These are phyloP conservation scores for Jamesozyma rosinii DNA, from an alignment of 805 yeast genomes.

Conservation along the genomic window DNA sequence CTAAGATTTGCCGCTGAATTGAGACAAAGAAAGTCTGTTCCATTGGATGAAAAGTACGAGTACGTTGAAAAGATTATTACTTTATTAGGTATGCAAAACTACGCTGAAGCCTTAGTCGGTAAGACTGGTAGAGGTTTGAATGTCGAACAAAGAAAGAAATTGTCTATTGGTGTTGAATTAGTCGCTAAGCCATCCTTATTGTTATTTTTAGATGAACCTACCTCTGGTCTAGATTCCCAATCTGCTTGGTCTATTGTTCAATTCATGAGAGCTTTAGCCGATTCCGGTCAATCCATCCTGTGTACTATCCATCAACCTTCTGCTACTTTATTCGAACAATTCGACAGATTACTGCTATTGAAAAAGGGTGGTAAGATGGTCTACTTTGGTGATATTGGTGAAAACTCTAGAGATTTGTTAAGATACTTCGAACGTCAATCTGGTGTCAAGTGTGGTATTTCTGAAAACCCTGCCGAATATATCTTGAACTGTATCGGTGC, in stretches of 20 bases:
- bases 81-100: slow-evolving; percentile 56
- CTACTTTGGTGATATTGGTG: slow-evolving; percentile 74
- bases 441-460: slow-evolving; percentile 51
- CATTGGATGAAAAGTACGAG: slow-evolving; percentile 49
- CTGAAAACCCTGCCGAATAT: slow-evolving; percentile 71
- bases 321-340: slow-evolving; percentile 56
- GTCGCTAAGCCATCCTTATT: slow-evolving; percentile 60
- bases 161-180: slow-evolving; percentile 63
- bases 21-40: slow-evolving; percentile 55
- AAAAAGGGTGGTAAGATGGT: slow-evolving; percentile 73
- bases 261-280: slow-evolving; percentile 56
- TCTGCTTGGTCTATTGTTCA: slow-evolving; percentile 63
- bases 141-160: slow-evolving; percentile 59
- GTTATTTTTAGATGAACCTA: slow-evolving; percentile 62
- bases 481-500: slow-evolving; percentile 70
- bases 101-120: slow-evolving; percentile 76
- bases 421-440: slow-evolving; percentile 65
- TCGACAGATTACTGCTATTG: slow-evolving; percentile 57
- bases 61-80: slow-evolving; percentile 64
- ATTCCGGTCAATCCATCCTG: slow-evolving; percentile 64
- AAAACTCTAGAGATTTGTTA: slow-evolving; percentile 47
- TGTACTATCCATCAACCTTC: slow-evolving; percentile 78
- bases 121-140: slow-evolving; percentile 63
- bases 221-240: slow-evolving; percentile 61
- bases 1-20: slow-evolving; percentile 60